A percentile compares a stretch with the other conserved stretches of the same genome.
Evolutionary conservation across 495 filamentous ascomycete genomes (phyloP).

Genomic region (Elaphomyces granulatus): DNA sequence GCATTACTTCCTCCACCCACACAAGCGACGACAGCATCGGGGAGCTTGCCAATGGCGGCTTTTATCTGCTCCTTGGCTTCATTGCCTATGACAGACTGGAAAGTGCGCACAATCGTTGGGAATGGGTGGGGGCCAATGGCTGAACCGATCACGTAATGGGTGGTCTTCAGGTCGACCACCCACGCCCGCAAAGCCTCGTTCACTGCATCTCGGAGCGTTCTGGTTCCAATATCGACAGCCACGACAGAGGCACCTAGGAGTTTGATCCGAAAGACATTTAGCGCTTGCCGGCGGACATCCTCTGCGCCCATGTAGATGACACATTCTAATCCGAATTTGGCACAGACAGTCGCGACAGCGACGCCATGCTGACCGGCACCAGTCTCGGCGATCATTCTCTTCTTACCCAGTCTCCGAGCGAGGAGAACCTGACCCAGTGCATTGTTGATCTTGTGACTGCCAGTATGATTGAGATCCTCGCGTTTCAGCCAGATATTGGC

Average conservation of each 20-base stretch:
- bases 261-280: conserved; percentile 95
- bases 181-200: conserved; percentile 86
- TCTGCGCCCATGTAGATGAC: conserved; percentile 94
- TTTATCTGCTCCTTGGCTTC: conserved; percentile 87
- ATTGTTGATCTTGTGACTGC: conserved; percentile 96
- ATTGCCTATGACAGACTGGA: conserved; percentile 84
- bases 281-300: conserved; percentile 80
- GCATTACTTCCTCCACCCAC: conserved; percentile 90
- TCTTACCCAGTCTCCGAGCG: conserved; percentile 73
- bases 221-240: conserved; percentile 71
- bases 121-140: conserved; percentile 93
- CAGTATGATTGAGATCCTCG: conserved; percentile 80
- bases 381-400: conserved; percentile 86
- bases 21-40: conserved; percentile 91
- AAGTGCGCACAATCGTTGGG: conserved; percentile 89
- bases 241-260: conserved; percentile 83
- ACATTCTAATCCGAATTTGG: conserved; percentile 92
- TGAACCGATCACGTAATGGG: conserved; percentile 91
- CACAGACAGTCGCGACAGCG: conserved; percentile 88
- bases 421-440: conserved; percentile 81
- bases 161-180: conserved; percentile 75
- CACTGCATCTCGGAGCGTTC: conserved; percentile 84
- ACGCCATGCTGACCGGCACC: conserved; percentile 96
- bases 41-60: conserved; percentile 67
- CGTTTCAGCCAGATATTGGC: conserved; percentile 93